Conservation (phyloP, 1,139 yeast species). For the Diutina catenulata region DNA sequence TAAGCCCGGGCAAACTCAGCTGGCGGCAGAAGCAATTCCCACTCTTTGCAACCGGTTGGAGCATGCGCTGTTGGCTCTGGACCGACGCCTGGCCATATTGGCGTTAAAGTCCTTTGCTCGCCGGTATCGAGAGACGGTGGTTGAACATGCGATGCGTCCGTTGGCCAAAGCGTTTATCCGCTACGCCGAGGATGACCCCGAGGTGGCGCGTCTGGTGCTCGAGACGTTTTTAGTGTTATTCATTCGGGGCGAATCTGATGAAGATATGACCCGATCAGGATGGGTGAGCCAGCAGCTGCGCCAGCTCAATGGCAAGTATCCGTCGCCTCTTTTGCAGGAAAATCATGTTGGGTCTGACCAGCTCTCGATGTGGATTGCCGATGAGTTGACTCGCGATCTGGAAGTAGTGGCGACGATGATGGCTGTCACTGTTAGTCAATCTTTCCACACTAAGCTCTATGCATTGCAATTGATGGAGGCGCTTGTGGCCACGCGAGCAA, state of each 20-base stretch:
- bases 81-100: slow-evolving; percentile 82
- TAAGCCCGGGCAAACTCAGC: slow-evolving; percentile 19
- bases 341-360: slow-evolving; percentile 55
- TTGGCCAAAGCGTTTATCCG: slow-evolving; percentile 54
- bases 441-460: slow-evolving; percentile 71
- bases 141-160: slow-evolving; percentile 78
- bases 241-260: slow-evolving; percentile 47
- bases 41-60: slow-evolving; percentile 80
- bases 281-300: slow-evolving; percentile 74
- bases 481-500: slow-evolving; percentile 64
- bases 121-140: slow-evolving; percentile 81
- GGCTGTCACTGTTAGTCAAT: slow-evolving; percentile 41
- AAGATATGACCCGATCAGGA: slow-evolving; percentile 44
- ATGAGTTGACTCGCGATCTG: slow-evolving; percentile 68
- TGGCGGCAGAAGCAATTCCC: slow-evolving; percentile 80
- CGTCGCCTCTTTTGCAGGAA: slow-evolving; percentile 62
- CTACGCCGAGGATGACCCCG: slow-evolving; percentile 58
- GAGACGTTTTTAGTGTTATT: slow-evolving; percentile 80
- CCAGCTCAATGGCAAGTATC: slow-evolving; percentile 68
- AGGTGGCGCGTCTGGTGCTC: slow-evolving; percentile 64
- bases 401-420: slow-evolving; percentile 49
- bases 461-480: slow-evolving; percentile 81
- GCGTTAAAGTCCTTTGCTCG: slow-evolving; percentile 85
- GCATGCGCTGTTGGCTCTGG: slow-evolving; percentile 73
- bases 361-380: slow-evolving; percentile 90